Evolutionary conservation across 257 asterid species (phyloP), one percentile per base, ranked within the genome.

Genomic region (Gentiana macrophylla): DNA sequence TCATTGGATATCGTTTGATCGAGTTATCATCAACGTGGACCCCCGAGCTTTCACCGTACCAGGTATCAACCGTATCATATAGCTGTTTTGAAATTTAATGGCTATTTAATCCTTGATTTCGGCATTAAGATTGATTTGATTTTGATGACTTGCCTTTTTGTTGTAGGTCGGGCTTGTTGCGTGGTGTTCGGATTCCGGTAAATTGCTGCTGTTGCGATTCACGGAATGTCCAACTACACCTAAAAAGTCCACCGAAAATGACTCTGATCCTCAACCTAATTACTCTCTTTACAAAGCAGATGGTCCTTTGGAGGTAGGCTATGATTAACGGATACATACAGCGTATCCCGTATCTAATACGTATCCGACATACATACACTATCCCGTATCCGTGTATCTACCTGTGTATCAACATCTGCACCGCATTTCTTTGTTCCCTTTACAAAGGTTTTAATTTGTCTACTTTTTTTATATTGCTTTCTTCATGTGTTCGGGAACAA

Each of bases 11-110:
- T 61, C 86, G 89, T 38, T 32, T 83, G 59, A 79, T 88, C 63
- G 95, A 88, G 71, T 77, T 92, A 61, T 85, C 99, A 62, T 88
- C 99, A 13, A 64, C 84, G 67, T 88, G 97, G 97, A 85, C 94
- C 59, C 99, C 99, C 15, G 95, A 82, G 75, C 74, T 82, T 59
- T 82, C 96, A 49, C 63, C 77, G 5, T 77, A 56, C 69, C 86
- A 89, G 75, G 99, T 92, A 92, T 65, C 48, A 56, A 12, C 53
- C 62, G 57, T 53, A 62, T 66, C 41, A 56, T 52, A 45, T 57
- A 57, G 53, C 54, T 52, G 37, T 12, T 56, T 53, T 52, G 53
- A 47, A 54, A 52, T 38, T 37, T 37, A 7, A 46, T 44, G 47
- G 52, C 50, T 62, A 12, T 24, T 36, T 55, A 35, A 49, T 51